Evolutionary conservation across 148 eudicot genomes (phyloP).

Genomic region (Selenicereus undatus): DNA sequence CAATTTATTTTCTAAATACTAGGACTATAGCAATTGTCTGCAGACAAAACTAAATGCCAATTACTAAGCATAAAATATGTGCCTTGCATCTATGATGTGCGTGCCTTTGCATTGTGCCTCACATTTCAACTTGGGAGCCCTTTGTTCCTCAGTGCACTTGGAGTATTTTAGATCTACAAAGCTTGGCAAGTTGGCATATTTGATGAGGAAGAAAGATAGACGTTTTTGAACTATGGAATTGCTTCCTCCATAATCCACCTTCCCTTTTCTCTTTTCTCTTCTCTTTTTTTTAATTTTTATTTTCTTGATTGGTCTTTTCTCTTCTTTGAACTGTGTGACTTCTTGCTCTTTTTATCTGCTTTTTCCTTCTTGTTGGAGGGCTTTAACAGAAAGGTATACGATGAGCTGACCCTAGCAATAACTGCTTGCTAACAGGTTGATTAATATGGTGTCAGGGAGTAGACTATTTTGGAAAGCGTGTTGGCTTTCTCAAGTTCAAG

Average conservation of each 20-base stretch:
- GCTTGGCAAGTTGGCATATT: background rate
- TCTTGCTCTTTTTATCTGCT: background rate
- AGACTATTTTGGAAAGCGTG: conserved; percentile 88
- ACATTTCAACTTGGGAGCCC: background rate
- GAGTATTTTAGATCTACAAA: background rate
- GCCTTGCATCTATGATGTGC: background rate
- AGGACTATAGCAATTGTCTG: background rate
- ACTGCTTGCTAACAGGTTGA: background rate
- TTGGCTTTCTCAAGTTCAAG: conserved; percentile 93
- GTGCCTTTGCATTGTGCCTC: background rate
- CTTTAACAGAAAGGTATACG: no score
- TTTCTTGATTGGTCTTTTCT: background rate
- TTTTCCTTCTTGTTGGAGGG: background rate
- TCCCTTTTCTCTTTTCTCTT: background rate
- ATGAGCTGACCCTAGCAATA: background rate
- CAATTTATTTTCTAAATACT: background rate
- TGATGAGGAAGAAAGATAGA: background rate
- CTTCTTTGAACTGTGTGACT: background rate
- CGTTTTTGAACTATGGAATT: background rate
- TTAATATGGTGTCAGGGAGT: conserved; percentile 52
- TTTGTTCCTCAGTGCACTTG: background rate
- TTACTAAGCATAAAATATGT: background rate
- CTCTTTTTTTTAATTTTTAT: no score
- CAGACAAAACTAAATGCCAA: background rate
- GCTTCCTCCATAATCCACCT: background rate